Evolutionary conservation across 306 rosid genomes (phyloP).

Genomic region (Acacia acuminata): DNA sequence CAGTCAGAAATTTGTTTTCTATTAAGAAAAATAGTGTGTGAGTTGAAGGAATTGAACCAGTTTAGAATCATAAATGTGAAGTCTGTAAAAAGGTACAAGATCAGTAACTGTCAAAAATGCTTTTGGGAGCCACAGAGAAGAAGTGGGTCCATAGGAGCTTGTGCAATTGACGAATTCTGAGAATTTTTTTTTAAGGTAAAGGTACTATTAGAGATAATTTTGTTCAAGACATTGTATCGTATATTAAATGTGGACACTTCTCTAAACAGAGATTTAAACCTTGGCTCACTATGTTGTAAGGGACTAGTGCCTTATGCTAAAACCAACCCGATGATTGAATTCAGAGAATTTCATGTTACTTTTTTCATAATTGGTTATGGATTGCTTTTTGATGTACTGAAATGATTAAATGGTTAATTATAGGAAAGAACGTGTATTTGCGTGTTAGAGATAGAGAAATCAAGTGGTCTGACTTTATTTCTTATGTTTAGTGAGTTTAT

Average conservation of each 20-base stretch:
- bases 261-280: no score
- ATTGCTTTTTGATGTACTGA: not conserved
- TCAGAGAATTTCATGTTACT: not conserved
- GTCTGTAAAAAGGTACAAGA: not conserved
- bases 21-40: not conserved
- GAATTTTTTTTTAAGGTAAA: no score
- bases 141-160: not conserved
- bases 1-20: not conserved
- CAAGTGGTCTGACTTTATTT: not conserved
- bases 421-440: not conserved
- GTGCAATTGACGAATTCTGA: not conserved
- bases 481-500: not conserved
- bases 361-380: not conserved
- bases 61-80: not conserved
- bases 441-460: not conserved
- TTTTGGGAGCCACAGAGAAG: not conserved
- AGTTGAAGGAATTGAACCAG: not conserved
- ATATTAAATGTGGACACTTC: no score
- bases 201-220: fast-evolving
- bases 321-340: not conserved
- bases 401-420: not conserved
- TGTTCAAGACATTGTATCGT: fast-evolving
- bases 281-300: no score
- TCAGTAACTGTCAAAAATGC: not conserved
- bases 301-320: fast-evolving